Conservation (phyloP, 257 asterid genomes). For the Eucommia ulmoides region DNA sequence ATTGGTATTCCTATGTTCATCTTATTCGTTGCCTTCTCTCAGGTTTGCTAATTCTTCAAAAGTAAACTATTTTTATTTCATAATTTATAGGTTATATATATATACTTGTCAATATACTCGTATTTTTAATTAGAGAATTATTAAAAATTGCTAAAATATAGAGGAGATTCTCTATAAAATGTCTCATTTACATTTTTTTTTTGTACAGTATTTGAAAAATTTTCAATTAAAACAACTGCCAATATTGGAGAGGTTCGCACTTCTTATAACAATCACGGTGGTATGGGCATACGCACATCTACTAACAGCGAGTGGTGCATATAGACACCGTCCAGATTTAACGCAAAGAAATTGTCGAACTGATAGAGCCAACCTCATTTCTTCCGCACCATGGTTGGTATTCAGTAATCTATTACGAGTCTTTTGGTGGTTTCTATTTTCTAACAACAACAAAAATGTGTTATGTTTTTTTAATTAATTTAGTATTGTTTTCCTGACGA, state of each 20-base stretch:
- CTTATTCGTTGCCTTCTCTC: constrained; percentile 80
- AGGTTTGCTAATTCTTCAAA: constrained; percentile 52
- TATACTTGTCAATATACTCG: too few species aligned
- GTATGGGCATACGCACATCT: constrained; percentile 98
- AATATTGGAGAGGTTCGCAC: constrained; percentile 71
- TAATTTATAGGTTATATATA: too few species aligned
- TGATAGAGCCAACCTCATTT: constrained; percentile 67
- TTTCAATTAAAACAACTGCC: constrained; percentile 65
- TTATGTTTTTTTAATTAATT: too few species aligned
- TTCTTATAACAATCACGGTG: constrained; percentile 52
- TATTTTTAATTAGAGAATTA: too few species aligned
- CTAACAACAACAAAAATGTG: too few species aligned
- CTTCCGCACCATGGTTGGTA: constrained; percentile 84
- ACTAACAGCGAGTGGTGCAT: constrained; percentile 91
- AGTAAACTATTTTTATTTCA: too few species aligned
- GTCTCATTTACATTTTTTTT: constrained; percentile 2
- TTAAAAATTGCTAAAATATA: too few species aligned
- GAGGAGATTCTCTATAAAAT: too few species aligned
- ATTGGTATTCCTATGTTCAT: constrained; percentile 88
- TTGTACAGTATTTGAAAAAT: constrained; percentile 68
- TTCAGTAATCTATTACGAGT: too few species aligned
- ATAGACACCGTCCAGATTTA: constrained; percentile 62
- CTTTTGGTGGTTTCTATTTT: too few species aligned
- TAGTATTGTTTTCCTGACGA: too few species aligned
- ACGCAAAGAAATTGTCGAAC: constrained; percentile 78